Percentiles rank a stretch among this genome's conserved stretches.
These are phyloP conservation scores for Aspergillus pseudoterreus DNA, from an alignment of 2,329 filamentous ascomycete genomes.

Conservation along the genomic window DNA sequence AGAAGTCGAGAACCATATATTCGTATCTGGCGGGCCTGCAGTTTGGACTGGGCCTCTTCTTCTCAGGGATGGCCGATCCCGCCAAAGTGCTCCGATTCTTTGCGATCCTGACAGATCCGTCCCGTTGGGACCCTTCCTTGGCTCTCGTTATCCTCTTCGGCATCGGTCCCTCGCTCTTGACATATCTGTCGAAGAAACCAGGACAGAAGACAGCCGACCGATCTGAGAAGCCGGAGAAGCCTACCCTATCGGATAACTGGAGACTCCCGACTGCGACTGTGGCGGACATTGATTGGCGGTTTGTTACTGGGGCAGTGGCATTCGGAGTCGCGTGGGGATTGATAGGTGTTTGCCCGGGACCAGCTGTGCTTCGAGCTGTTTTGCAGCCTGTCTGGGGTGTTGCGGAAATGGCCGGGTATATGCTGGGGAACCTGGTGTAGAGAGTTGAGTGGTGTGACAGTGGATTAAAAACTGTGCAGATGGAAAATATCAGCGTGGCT, in stretches of 20 bases:
- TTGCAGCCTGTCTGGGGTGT: slow-evolving; percentile 48
- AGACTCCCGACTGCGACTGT: slow-evolving; percentile 44
- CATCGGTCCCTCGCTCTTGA: slow-evolving; percentile 44
- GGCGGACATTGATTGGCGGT: slow-evolving; percentile 47
- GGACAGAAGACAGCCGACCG: slow-evolving; percentile 21
- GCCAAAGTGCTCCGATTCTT: slow-evolving; percentile 52
- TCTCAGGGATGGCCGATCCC: slow-evolving; percentile 51
- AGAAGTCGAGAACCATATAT: slow-evolving; percentile 33
- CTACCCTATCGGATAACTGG: slow-evolving; percentile 41
- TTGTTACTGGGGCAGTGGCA: slow-evolving; percentile 44
- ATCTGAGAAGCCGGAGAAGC: slow-evolving; percentile 26
- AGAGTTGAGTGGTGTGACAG: not conserved
- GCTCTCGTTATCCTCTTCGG: slow-evolving; percentile 48
- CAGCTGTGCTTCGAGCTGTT: slow-evolving; percentile 45
- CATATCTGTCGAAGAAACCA: slow-evolving; percentile 28
- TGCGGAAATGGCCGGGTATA: slow-evolving; percentile 46
- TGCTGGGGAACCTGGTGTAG: slow-evolving; percentile 38
- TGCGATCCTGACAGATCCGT: slow-evolving; percentile 38
- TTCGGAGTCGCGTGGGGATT: slow-evolving; percentile 54
- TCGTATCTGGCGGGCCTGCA: slow-evolving; percentile 47
- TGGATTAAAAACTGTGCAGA: slow-evolving; percentile 12
- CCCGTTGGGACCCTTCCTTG: slow-evolving; percentile 50
- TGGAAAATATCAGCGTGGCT: slow-evolving; percentile 11
- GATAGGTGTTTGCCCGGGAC: slow-evolving; percentile 51
- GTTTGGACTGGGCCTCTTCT: slow-evolving; percentile 50